Evolutionary conservation across 148 eudicot species (phyloP).

Genomic region (Rhododendron henanense): DNA sequence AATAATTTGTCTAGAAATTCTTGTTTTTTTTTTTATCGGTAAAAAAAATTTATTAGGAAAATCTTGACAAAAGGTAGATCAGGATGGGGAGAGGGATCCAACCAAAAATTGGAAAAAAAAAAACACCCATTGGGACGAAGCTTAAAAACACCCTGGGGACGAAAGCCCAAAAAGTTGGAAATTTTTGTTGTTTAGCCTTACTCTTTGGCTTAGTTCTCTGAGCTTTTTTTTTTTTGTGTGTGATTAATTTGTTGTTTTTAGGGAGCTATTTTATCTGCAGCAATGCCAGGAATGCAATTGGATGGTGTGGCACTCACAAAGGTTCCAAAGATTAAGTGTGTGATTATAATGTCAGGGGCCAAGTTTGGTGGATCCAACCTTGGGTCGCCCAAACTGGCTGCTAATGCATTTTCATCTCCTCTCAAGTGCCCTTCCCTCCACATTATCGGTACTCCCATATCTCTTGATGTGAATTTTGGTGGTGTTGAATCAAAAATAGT

Average conservation of each 20-base stretch:
- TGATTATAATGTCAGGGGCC: slow-evolving; percentile 33
- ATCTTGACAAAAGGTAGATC: too few species aligned
- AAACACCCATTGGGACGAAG: too few species aligned
- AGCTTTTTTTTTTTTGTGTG: too few species aligned
- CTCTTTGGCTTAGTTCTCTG: neutral
- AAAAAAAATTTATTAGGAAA: too few species aligned
- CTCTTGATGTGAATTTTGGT: neutral
- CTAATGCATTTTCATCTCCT: slow-evolving; percentile 30
- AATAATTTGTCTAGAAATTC: too few species aligned
- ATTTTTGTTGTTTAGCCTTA: neutral
- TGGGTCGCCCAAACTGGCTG: slow-evolving; percentile 24
- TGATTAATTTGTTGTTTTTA: neutral
- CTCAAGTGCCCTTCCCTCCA: slow-evolving; percentile 36
- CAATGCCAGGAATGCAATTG: slow-evolving; percentile 22
- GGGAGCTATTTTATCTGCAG: slow-evolving; percentile 20
- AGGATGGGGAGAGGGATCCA: too few species aligned
- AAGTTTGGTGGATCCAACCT: slow-evolving; percentile 24
- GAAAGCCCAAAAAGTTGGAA: neutral
- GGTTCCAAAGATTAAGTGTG: slow-evolving; percentile 29
- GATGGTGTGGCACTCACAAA: slow-evolving; percentile 29
- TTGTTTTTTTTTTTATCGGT: too few species aligned
- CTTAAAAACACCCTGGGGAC: too few species aligned
- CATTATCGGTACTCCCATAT: slow-evolving; percentile 20
- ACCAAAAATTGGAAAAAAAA: too few species aligned
- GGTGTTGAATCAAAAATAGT: neutral